Percentiles rank a stretch among this genome's conserved stretches.
Conservation (phyloP, 2,329 filamentous ascomycete species). For the Davidsoniella eucalypti region DNA sequence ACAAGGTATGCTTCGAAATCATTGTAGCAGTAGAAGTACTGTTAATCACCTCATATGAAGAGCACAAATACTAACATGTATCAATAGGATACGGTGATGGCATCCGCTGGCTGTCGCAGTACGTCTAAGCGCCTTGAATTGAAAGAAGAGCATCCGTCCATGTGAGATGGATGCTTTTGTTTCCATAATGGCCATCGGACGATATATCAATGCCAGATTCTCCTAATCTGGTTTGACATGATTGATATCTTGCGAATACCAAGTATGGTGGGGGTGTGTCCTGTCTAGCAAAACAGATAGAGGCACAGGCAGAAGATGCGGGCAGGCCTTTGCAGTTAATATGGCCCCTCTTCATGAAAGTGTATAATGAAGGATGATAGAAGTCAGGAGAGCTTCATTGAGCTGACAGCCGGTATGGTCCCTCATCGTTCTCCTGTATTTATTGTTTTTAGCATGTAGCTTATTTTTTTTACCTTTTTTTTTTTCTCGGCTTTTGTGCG, state of each 20-base stretch:
- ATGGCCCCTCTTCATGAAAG: no score
- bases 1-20: constrained; percentile 45
- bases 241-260: constrained; percentile 5
- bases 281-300: not conserved
- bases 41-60: not conserved
- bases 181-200: not conserved
- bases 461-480: not conserved
- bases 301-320: not conserved
- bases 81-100: constrained; percentile 62
- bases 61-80: constrained; percentile 13
- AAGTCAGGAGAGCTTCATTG: no score
- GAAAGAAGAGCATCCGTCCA: not conserved
- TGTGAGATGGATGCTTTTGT: not conserved
- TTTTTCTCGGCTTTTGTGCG: constrained; percentile 7
- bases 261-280: not conserved
- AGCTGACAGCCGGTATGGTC: no score
- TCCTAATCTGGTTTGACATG: constrained; percentile 1
- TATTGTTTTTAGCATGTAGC: no score
- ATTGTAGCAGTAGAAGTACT: not conserved
- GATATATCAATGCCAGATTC: not conserved
- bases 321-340: not conserved
- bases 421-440: no score
- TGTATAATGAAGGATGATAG: no score
- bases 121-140: constrained; percentile 46
- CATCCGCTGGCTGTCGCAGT: constrained; percentile 85